These are phyloP conservation scores for Neoboletus subvelutipes DNA, from an alignment of 768 basidiomycete genomes.

Conservation along the genomic window DNA sequence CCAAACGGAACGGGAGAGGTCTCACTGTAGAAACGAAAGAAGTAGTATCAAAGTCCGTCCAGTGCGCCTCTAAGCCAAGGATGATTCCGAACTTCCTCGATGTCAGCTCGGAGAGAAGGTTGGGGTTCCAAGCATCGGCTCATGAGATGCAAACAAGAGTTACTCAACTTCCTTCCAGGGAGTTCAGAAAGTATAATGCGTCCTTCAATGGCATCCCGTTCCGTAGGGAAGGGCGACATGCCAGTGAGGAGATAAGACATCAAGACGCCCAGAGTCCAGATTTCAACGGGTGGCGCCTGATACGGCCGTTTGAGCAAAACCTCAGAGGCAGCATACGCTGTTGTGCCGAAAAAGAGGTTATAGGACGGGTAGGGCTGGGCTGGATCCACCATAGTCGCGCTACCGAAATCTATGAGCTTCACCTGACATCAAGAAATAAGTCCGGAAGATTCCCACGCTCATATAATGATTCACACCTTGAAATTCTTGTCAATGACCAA, in stretches of 20 bases:
- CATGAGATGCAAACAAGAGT: slow-evolving; percentile 61
- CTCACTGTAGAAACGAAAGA: slow-evolving; percentile 4
- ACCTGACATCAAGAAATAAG: slow-evolving; percentile 48
- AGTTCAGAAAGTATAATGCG: slow-evolving; percentile 52
- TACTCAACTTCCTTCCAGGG: slow-evolving; percentile 39
- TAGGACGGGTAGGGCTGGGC: slow-evolving; percentile 62
- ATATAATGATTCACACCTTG: slow-evolving; percentile 44
- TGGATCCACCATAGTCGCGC: slow-evolving; percentile 75
- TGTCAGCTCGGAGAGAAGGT: slow-evolving; percentile 75
- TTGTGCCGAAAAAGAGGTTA: slow-evolving; percentile 85
- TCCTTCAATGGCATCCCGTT: slow-evolving; percentile 73
- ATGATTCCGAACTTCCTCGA: slow-evolving; percentile 78
- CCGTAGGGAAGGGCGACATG: slow-evolving; percentile 88
- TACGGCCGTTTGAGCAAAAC: slow-evolving; percentile 87
- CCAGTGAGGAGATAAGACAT: slow-evolving; percentile 94
- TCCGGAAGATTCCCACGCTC: not conserved
- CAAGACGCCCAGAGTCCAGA: slow-evolving; percentile 95
- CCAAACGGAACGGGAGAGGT: slow-evolving; percentile 6
- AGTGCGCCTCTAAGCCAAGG: slow-evolving; percentile 61
- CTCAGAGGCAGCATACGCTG: slow-evolving; percentile 95
- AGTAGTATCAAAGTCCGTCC: slow-evolving; percentile 18
- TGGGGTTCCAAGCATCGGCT: slow-evolving; percentile 81
- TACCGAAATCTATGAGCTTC: slow-evolving; percentile 96
- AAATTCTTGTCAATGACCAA: slow-evolving; percentile 73
- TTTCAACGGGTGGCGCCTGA: slow-evolving; percentile 90